phyloP scores from a whole-genome alignment of 2,329 filamentous ascomycete genomes.

The Trichoderma sp. region DNA sequence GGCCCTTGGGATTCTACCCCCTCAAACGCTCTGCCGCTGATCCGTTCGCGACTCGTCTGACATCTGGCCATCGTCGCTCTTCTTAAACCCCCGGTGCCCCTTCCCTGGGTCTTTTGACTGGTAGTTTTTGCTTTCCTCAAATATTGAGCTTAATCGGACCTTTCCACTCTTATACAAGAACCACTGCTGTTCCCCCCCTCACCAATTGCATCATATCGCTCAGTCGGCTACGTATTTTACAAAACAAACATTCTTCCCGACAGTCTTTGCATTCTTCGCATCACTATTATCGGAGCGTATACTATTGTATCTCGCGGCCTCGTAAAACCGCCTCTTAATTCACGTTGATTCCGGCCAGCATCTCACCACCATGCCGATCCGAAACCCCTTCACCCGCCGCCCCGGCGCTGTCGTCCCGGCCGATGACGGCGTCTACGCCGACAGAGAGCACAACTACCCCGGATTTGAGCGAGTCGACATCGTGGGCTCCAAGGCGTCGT shows the following conservation, averaged over 20 bases:
- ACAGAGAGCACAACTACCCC: conserved; percentile 38
- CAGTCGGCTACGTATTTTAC: neutral
- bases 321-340: neutral
- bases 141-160: neutral
- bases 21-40: conserved; percentile 11
- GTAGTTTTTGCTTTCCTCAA: conserved; percentile 13
- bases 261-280: neutral
- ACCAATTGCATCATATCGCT: conserved; percentile 3
- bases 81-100: conserved; percentile 14
- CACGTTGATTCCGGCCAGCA: neutral
- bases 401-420: conserved; percentile 48
- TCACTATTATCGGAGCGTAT: neutral
- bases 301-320: neutral
- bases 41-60: conserved; percentile 15
- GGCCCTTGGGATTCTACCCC: neutral
- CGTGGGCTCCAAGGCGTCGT: conserved; percentile 62
- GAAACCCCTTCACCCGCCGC: conserved; percentile 70
- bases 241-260: conserved; percentile 5
- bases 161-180: neutral
- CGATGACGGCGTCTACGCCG: conserved; percentile 56
- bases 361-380: conserved; percentile 61
- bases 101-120: neutral
- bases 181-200: neutral
- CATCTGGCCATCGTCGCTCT: conserved; percentile 13
- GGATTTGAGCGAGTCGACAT: conserved; percentile 65